Evolutionary conservation across 306 rosid genomes (phyloP).

Genomic region (Castanea sativa): DNA sequence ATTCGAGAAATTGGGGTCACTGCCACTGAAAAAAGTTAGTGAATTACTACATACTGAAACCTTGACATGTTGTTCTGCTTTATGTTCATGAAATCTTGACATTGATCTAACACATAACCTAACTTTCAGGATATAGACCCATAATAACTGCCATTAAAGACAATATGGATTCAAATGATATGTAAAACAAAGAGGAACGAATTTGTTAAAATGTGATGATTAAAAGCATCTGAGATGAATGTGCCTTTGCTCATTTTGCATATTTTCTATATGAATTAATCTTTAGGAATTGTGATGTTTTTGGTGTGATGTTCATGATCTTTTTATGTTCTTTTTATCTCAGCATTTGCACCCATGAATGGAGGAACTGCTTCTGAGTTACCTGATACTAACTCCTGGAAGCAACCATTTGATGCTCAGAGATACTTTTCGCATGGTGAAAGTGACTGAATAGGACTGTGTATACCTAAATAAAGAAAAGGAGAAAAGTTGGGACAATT

Average conservation of each 20-base stretch:
- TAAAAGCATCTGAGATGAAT: too few relatives aligned
- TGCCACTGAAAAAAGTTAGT: too few relatives aligned
- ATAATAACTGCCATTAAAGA: too few relatives aligned
- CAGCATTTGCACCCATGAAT: slow-evolving; percentile 92
- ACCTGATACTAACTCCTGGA: slow-evolving; percentile 34
- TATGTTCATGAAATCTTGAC: too few relatives aligned
- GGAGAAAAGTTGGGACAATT: background rate
- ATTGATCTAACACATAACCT: too few relatives aligned
- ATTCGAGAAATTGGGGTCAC: background rate
- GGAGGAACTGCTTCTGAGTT: slow-evolving; percentile 37
- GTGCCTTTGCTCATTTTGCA: background rate
- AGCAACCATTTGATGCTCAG: slow-evolving; percentile 56
- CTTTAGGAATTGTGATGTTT: background rate
- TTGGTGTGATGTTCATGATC: slow-evolving; percentile 14
- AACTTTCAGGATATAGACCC: too few relatives aligned
- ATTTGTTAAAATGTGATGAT: too few relatives aligned
- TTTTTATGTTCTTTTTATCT: slow-evolving; percentile 18
- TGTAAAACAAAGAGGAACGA: too few relatives aligned
- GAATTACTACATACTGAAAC: too few relatives aligned
- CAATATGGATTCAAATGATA: too few relatives aligned
- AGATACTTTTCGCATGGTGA: slow-evolving; percentile 59
- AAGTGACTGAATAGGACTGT: slow-evolving; percentile 21
- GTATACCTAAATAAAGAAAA: background rate
- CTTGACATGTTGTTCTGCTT: too few relatives aligned
- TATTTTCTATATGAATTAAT: background rate